Base-by-base conservation (phyloP, 2,329 filamentous ascomycete species). In the Sclerotinia borealis region DNA sequence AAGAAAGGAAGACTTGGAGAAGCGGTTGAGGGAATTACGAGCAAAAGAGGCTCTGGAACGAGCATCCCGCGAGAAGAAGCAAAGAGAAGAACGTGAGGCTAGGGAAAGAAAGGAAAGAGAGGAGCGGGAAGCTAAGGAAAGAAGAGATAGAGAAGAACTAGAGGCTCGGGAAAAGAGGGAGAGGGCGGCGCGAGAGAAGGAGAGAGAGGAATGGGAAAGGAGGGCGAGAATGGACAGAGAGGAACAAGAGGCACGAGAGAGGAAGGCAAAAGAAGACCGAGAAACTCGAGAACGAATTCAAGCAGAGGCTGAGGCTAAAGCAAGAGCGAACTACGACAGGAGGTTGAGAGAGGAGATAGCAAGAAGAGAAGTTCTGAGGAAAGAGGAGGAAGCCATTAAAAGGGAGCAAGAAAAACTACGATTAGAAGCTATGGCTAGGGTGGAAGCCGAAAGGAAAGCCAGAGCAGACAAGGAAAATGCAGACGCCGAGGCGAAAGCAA, bases 1-100 rank as follows among this genome's bases (percentile, higher is more conserved):
- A 67, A 79, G 81, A 66, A 81, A 80, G 47, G 83, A 85, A 39
- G 83, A 85, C n/a, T 76, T 81, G 3, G 78, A 81, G 41, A 80
- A 77, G 63, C 76, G 79, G 61, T 72, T 85, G 2, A 81, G 78
- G 37, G 83, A 86, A 67, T 74, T 83, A 17, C 80, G 84, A 48
- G 84, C 85, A 55, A 85, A 82, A 68, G 83, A 85, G 31, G 80
- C 81, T 15, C 78, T 76, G 11, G 62, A 70, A 72, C 17, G 72
- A 70, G 65, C 76, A 80, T 52, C 49, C 63, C 41, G 65, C 66
- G 59, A 80, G 77, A 63, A 76, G 79, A 60, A 72, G 84, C 37
- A 52, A 22, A 31, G n/a, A 25, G 61, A 63, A n/a, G 34, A 43
- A 1, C 80, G 77, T 34, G 83, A 86, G 67, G 74, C 83, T 13